Base-by-base conservation (phyloP, 768 basidiomycete species). In the Tephrocybe rancida region DNA sequence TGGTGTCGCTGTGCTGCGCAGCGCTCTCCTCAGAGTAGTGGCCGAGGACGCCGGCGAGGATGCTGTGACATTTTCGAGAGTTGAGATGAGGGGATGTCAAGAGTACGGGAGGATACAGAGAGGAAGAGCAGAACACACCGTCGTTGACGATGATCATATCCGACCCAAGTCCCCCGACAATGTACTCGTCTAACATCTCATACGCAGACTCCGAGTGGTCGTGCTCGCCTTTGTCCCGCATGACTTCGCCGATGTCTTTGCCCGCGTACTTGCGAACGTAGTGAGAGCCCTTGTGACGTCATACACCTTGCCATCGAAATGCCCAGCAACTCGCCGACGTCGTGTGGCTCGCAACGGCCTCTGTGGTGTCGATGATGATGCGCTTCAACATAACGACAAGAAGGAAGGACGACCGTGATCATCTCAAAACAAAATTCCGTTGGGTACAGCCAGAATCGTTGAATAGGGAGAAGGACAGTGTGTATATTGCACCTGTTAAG, bases 191-290 rank as follows among this genome's bases (percentile, higher is more conserved):
- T 67, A 99, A 66, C 86, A 99, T 92, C 21, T 88, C 87, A 68
- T 91, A 98, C 1, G 97, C 97, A 8, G 88, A 82, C 22, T 92
- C 87, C 2, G 92, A 94, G 69, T 98, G 97, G 9, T 87, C 87
- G 68, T 99, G 97, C 61, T 90, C 86, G 19, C 76, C 66, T 58
- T 77, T 71, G 70, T 96, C 87, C 62, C 80, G 82, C 97, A 98
- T 98, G 50, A 85, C 76, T 18, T 70, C 76, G 18, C 80, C 88
- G 46, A 98, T 79, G 66, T 97, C 92, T 70, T 84, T 83, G 35
- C 95, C 95, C 4, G 90, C 96, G 70, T 88, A 80, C 39, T 84
- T 74, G 34, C 95, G 72, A 61, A 99, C 83, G 57, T 94, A 72
- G 67, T 98, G 95, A 95, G 71, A 72, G 98, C 98, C 3, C 63